Evolutionary conservation across 202 grass and related monocot genomes (phyloP).

Genomic region (Panicum hallii): DNA sequence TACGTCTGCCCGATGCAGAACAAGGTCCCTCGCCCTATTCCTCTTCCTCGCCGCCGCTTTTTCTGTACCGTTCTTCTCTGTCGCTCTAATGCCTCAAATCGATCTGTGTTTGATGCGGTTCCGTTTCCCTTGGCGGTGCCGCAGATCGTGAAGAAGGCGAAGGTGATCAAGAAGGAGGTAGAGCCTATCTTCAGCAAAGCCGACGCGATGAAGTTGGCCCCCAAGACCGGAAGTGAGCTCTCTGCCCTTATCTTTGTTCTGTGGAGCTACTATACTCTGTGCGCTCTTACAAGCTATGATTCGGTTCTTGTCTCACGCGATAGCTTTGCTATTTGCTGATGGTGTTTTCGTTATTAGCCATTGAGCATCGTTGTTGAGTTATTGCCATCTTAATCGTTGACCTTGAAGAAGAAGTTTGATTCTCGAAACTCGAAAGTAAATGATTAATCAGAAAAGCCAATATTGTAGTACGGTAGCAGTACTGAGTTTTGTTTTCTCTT

Average conservation of each 20-base stretch:
- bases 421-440: neutral
- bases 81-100: neutral
- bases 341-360: neutral
- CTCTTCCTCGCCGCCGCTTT: neutral
- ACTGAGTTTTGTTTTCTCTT: neutral
- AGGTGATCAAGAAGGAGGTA: slow-evolving; percentile 65
- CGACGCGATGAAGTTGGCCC: slow-evolving; percentile 55
- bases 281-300: neutral
- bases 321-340: neutral
- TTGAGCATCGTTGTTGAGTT: neutral
- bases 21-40: slow-evolving; percentile 50
- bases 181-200: slow-evolving; percentile 63
- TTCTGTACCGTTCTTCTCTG: neutral
- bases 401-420: neutral
- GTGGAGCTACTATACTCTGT: neutral
- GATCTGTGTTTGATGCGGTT: neutral
- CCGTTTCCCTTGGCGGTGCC: neutral
- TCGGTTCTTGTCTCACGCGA: neutral
- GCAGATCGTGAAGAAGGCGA: slow-evolving; percentile 77
- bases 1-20: slow-evolving; percentile 68
- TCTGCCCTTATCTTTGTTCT: slow-evolving; percentile 19
- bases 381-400: neutral
- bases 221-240: slow-evolving; percentile 56
- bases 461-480: neutral
- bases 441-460: neutral